These are phyloP conservation scores for Cladosporium austrohemisphaericum DNA, from an alignment of 2,329 filamentous ascomycete genomes.

Conservation along the genomic window DNA sequence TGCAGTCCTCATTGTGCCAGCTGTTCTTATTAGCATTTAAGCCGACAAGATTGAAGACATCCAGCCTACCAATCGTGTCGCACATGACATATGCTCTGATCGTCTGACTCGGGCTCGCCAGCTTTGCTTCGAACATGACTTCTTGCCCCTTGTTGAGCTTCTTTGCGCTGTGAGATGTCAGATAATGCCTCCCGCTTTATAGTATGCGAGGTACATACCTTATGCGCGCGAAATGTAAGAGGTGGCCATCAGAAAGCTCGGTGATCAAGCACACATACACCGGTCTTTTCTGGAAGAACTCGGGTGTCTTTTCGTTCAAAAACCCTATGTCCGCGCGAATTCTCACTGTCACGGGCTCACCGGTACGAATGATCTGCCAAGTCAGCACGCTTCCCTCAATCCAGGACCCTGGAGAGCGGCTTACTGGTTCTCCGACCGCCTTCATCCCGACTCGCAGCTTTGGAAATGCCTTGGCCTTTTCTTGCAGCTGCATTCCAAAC, in stretches of 20 bases:
- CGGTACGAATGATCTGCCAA: constrained; percentile 28
- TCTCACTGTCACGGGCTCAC: constrained; percentile 52
- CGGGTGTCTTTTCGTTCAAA: constrained; percentile 60
- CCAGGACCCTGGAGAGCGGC: too few relatives aligned
- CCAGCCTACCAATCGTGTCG: constrained; percentile 67
- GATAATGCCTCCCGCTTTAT: constrained; percentile 32
- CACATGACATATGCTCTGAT: constrained; percentile 73
- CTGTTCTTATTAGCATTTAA: constrained; percentile 35
- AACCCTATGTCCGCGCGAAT: constrained; percentile 68
- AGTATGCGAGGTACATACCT: constrained; percentile 41
- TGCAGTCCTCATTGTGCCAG: constrained; percentile 55
- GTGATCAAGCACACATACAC: constrained; percentile 72
- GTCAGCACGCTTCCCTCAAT: too few relatives aligned
- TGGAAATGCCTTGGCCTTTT: constrained; percentile 67
- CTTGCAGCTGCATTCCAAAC: constrained; percentile 68
- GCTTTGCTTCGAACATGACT: constrained; percentile 55
- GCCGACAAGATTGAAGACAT: background rate
- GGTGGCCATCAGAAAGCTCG: constrained; percentile 63
- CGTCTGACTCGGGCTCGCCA: constrained; percentile 53
- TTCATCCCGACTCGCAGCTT: constrained; percentile 56
- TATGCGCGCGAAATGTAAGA: constrained; percentile 65
- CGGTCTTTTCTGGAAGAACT: constrained; percentile 59
- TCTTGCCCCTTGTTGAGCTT: constrained; percentile 62
- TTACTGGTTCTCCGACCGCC: constrained; percentile 44
- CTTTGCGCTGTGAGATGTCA: constrained; percentile 48